A percentile compares a stretch with the other conserved stretches of the same genome.
Conservation (phyloP, 2,329 filamentous ascomycete species). For the Epicoccum nigrum region DNA sequence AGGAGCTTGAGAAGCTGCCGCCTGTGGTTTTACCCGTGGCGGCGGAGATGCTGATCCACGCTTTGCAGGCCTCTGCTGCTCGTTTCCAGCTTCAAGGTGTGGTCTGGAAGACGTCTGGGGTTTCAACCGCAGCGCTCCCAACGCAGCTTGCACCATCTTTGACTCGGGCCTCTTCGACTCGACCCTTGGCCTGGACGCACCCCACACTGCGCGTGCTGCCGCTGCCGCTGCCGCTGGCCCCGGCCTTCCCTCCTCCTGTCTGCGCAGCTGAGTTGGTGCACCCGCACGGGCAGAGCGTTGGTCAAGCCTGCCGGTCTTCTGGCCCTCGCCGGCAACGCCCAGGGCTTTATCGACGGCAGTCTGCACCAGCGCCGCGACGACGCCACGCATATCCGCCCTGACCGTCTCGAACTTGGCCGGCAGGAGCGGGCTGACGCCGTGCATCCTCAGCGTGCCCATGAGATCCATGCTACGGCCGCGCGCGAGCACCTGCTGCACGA, state of each 20-base stretch:
- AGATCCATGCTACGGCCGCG: conserved; percentile 17
- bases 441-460: conserved; percentile 37
- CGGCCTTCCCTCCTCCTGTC: background rate
- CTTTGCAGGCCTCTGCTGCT: background rate
- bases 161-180: background rate
- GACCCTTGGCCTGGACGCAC: too few species aligned
- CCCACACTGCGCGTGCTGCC: too few species aligned
- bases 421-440: conserved; percentile 28
- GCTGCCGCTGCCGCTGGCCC: background rate
- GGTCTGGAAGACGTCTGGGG: background rate
- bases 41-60: background rate
- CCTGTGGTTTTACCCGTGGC: conserved; percentile 3
- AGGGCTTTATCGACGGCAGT: conserved; percentile 4
- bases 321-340: background rate
- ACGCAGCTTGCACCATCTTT: background rate
- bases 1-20: background rate
- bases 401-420: conserved; percentile 38
- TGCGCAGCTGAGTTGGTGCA: background rate
- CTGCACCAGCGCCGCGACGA: conserved; percentile 7
- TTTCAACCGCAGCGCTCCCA: background rate
- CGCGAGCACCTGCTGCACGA: conserved; percentile 9
- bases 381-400: conserved; percentile 1
- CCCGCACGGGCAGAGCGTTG: background rate
- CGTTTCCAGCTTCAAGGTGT: background rate
- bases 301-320: conserved; percentile 4